Evolutionary conservation across 2,329 filamentous ascomycete genomes (phyloP).

Genomic region (Gnomoniopsis smithogilvyi): DNA sequence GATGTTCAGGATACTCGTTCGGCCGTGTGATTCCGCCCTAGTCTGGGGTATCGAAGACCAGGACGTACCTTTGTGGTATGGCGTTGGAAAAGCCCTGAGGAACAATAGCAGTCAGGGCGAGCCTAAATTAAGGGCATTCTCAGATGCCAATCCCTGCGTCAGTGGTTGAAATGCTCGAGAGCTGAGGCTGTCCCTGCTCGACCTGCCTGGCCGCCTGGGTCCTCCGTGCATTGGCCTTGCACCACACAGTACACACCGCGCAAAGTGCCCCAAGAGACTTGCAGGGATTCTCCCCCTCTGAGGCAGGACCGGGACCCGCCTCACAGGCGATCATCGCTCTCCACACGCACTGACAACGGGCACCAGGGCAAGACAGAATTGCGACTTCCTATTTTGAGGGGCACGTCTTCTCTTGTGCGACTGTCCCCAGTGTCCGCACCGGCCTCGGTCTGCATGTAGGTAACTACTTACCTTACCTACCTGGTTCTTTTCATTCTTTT

Average conservation of each 20-base stretch:
- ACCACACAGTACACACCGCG: not conserved
- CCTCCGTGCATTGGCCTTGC: slow-evolving; percentile 1
- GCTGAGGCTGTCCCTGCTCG: not conserved
- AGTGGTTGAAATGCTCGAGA: not conserved
- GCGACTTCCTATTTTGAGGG: slow-evolving; percentile 7
- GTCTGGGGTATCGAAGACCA: not conserved
- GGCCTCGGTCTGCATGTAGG: not conserved
- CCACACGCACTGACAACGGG: not conserved
- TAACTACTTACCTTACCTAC: not conserved
- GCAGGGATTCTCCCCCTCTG: not conserved
- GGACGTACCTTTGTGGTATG: not conserved
- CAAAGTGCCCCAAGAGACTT: not conserved
- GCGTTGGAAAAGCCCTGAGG: not conserved
- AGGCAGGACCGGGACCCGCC: not conserved
- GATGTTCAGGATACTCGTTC: not conserved
- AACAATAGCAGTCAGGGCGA: not conserved
- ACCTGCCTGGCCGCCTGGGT: not conserved
- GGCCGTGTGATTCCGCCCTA: not conserved
- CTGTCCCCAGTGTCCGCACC: not conserved
- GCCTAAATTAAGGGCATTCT: not conserved
- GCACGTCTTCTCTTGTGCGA: not conserved
- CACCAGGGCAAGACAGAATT: not conserved
- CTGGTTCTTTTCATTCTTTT: not conserved
- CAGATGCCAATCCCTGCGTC: too few species aligned
- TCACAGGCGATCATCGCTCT: not conserved